These are phyloP conservation scores for Pichia phayaonensis DNA, from an alignment of 805 yeast species.

Conservation along the genomic window DNA sequence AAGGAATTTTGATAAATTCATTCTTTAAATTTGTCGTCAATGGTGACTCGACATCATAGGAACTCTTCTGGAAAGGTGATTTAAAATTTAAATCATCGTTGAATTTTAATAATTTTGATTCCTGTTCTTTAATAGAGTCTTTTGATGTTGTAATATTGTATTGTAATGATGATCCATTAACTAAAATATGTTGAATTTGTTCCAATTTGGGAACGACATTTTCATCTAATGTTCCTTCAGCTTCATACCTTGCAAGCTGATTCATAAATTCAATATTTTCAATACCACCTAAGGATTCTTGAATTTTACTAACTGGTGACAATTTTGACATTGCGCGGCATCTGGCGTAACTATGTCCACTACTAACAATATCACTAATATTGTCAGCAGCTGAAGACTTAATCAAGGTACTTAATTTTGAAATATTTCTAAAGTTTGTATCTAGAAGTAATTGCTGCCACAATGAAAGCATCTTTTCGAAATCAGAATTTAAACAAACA, in stretches of 20 bases:
- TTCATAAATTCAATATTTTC: slow-evolving; percentile 66
- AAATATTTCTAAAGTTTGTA: slow-evolving; percentile 59
- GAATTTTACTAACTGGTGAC: slow-evolving; percentile 50
- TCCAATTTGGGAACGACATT: slow-evolving; percentile 61
- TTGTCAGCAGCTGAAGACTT: slow-evolving; percentile 71
- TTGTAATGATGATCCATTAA: slow-evolving; percentile 36
- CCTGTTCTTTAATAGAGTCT: slow-evolving; percentile 31
- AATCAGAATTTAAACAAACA: slow-evolving; percentile 59
- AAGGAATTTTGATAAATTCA: slow-evolving; percentile 59
- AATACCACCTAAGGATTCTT: slow-evolving; percentile 66
- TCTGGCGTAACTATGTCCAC: slow-evolving; percentile 82
- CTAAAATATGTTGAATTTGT: slow-evolving; percentile 39
- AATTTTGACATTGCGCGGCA: slow-evolving; percentile 57
- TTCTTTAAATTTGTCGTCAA: neutral
- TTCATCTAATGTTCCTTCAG: slow-evolving; percentile 39
- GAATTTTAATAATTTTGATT: slow-evolving; percentile 30
- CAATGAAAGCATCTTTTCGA: slow-evolving; percentile 51
- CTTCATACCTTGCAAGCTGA: slow-evolving; percentile 47
- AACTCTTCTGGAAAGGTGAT: slow-evolving; percentile 5
- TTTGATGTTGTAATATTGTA: slow-evolving; percentile 55
- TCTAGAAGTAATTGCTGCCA: slow-evolving; percentile 61
- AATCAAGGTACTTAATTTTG: slow-evolving; percentile 65
- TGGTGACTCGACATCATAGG: slow-evolving; percentile 10
- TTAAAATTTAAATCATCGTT: slow-evolving; percentile 9
- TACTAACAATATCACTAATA: slow-evolving; percentile 70